Conservation (phyloP, 495 filamentous ascomycete species). For the Entonaema liquescens region DNA sequence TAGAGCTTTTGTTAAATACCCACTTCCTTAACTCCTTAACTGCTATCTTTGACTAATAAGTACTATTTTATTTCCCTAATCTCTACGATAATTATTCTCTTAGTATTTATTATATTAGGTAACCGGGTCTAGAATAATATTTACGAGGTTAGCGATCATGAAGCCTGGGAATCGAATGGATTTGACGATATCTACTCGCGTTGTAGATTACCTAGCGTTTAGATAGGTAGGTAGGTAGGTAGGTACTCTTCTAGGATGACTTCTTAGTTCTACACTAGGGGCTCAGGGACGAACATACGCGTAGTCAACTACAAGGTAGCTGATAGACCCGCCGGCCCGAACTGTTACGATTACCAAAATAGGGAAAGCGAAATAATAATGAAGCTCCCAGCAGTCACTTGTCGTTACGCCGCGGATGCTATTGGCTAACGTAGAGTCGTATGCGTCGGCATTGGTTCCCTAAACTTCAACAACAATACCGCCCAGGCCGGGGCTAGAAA, state of each 20-base stretch:
- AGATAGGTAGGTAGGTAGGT: too few species aligned
- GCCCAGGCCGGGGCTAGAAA: conserved; percentile 13
- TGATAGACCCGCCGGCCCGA: background rate
- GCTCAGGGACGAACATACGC: background rate
- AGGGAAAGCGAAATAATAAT: conserved; percentile 23
- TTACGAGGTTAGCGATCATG: too few species aligned
- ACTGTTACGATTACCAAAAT: conserved; percentile 32
- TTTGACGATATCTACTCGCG: background rate
- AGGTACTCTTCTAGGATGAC: background rate
- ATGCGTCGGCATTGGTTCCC: conserved; percentile 23
- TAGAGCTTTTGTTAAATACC: too few species aligned
- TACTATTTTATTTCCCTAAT: too few species aligned
- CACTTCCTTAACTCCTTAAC: too few species aligned
- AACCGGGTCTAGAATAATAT: too few species aligned
- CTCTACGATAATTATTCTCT: too few species aligned
- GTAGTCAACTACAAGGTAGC: background rate
- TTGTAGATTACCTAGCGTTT: background rate
- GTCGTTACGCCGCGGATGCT: background rate
- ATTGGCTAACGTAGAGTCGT: conserved; percentile 19
- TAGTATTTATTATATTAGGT: too few species aligned
- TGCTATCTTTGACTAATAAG: too few species aligned
- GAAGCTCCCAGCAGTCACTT: conserved; percentile 2
- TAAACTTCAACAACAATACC: background rate
- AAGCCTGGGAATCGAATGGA: too few species aligned
- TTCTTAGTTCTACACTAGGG: conserved; percentile 5